phyloP scores from a whole-genome alignment of 768 basidiomycete species.

The Lactarius sp. region DNA sequence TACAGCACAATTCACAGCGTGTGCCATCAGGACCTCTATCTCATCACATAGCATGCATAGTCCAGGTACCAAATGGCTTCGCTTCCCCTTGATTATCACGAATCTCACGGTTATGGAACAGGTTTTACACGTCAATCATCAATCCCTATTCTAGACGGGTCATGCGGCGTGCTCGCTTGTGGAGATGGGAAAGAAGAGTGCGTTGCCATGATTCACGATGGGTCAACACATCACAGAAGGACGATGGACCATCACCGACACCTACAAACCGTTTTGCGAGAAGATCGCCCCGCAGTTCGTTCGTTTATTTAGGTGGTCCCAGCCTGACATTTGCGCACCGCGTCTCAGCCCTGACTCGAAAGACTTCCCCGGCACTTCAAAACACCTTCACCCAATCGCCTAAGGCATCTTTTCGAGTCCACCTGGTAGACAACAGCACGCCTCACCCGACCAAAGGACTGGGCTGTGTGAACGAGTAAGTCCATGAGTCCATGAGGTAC shows the following conservation, averaged over 20 bases:
- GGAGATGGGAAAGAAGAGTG: conserved; percentile 6
- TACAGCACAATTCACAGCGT: conserved; percentile 1
- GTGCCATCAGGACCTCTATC: background rate
- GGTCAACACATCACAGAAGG: background rate
- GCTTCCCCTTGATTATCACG: background rate
- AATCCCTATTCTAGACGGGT: background rate
- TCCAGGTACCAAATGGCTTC: background rate
- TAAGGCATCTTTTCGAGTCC: background rate
- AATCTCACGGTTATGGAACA: background rate
- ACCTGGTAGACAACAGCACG: background rate
- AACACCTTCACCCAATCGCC: background rate
- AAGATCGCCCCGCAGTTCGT: conserved; percentile 9
- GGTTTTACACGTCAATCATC: background rate
- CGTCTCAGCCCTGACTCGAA: background rate
- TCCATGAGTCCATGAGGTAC: background rate
- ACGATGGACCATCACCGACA: background rate
- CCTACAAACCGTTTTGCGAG: conserved; percentile 5
- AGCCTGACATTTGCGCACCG: background rate
- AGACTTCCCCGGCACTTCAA: background rate
- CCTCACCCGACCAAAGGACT: background rate
- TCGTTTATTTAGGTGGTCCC: background rate
- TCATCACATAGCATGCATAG: conserved; percentile 4
- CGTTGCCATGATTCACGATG: conserved; percentile 14
- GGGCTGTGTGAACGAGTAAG: background rate
- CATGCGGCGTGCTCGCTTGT: background rate